Percentiles rank a stretch among this genome's conserved stretches.
These are phyloP conservation scores for Claviceps capensis DNA, from an alignment of 2,329 filamentous ascomycete genomes.

Conservation along the genomic window DNA sequence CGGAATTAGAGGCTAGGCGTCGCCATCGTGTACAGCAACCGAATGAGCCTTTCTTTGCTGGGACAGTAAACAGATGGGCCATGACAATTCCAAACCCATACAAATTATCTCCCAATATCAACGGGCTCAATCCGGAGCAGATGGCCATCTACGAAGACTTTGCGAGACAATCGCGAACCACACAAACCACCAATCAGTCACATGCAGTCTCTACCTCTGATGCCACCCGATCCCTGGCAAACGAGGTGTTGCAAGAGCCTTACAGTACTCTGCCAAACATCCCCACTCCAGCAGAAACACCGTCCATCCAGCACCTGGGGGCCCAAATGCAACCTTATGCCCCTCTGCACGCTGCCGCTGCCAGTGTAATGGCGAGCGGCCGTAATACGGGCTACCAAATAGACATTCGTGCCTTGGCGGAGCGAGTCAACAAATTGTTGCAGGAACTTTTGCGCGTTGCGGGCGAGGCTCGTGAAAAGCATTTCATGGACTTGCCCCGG, in stretches of 20 bases:
- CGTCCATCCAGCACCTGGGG: conserved; percentile 38
- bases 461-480: conserved; percentile 40
- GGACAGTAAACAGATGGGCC: conserved; percentile 75
- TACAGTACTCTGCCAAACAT: conserved; percentile 43
- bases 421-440: conserved; percentile 44
- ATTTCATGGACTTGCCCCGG: conserved; percentile 44
- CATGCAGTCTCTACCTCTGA: conserved; percentile 47
- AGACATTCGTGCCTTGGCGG: conserved; percentile 38
- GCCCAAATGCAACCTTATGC: conserved; percentile 42
- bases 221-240: conserved; percentile 45
- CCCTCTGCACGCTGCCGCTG: conserved; percentile 31
- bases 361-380: conserved; percentile 32
- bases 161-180: conserved; percentile 63
- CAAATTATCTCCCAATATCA: conserved; percentile 56
- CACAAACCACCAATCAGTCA: conserved; percentile 37
- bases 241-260: conserved; percentile 50
- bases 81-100: conserved; percentile 90
- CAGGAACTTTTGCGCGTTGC: conserved; percentile 42
- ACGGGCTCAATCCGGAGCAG: conserved; percentile 77
- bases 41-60: conserved; percentile 74
- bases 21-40: conserved; percentile 62
- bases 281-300: conserved; percentile 46
- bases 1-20: conserved; percentile 63
- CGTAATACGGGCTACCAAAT: conserved; percentile 33
- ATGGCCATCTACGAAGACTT: conserved; percentile 97